These are phyloP conservation scores for Candida tallmaniae DNA, from an alignment of 805 yeast species.

Conservation along the genomic window DNA sequence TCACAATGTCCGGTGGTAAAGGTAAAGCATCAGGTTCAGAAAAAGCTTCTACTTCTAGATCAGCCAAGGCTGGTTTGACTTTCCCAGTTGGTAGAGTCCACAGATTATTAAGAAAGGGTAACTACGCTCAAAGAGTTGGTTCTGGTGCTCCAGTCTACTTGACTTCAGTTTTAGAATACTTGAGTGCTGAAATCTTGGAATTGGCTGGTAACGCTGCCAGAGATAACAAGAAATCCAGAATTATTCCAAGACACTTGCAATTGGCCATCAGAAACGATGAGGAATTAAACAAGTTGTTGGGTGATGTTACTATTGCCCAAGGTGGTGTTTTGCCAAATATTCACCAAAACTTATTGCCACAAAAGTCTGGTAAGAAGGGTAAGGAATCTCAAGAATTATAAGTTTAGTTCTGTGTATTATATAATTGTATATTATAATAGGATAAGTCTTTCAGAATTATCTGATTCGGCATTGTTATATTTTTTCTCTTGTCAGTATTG, in stretches of 20 bases:
- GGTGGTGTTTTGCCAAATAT: conserved; percentile 53
- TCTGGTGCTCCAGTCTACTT: conserved; percentile 51
- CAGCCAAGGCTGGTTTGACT: conserved; percentile 47
- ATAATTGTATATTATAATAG: conserved; percentile 14
- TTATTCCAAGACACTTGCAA: conserved; percentile 49
- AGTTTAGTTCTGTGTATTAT: conserved; percentile 14
- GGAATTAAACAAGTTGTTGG: conserved; percentile 47
- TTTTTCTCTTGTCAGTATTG: too few species aligned
- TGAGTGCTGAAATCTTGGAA: conserved; percentile 48
- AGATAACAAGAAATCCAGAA: conserved; percentile 50
- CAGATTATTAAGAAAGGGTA: conserved; percentile 48
- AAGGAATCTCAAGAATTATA: conserved; percentile 59
- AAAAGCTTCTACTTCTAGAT: conserved; percentile 47
- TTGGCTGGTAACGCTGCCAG: conserved; percentile 51
- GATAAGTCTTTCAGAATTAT: conserved; percentile 1
- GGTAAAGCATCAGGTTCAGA: conserved; percentile 45
- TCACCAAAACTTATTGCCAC: conserved; percentile 49
- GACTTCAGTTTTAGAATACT: conserved; percentile 47
- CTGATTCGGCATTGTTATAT: background rate
- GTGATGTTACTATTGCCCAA: conserved; percentile 48
- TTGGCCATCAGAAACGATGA: conserved; percentile 51
- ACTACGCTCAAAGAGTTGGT: conserved; percentile 50
- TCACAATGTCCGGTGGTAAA: conserved; percentile 32
- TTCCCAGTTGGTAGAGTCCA: conserved; percentile 51
- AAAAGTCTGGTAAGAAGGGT: conserved; percentile 49